Evolutionary conservation across 2,329 filamentous ascomycete genomes (phyloP), one percentile per base, ranked within the genome.

Genomic region (Apiospora pterosperma): DNA sequence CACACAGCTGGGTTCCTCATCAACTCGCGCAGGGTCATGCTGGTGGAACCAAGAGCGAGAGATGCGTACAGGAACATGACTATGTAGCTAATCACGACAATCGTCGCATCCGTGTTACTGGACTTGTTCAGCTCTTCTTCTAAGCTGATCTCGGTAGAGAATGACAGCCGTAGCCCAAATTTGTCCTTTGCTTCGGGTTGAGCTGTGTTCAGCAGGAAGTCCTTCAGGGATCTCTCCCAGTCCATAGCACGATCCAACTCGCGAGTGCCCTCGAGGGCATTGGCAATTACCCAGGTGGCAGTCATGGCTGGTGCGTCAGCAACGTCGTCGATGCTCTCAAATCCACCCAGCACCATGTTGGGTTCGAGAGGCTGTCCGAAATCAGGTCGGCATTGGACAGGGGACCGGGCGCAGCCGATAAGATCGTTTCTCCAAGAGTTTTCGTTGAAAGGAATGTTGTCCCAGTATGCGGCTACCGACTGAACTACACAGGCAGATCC

Each of bases 41-140:
- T 93, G 0, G 92, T 96, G 1, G 94, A 97, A 0, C 96, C 96
- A 0, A 99, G 84, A 0, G 96, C 94, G 62, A 99, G 80, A 6
- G 95, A 98, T 4, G 94, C 96, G 74, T 99, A 99, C 67, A 99
- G 80, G 78, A 99, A 99, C 96, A 99, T 99, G 81, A 97, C 92
- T 68, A 98, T 85, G 79, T 99, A 99, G 83, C 95, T 98, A 78
- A 99, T 90, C 63, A 95, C 88, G 28, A 99, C 89, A 72, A 99
- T 99, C 77, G 95, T 97, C 55, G 95, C 96, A 77, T 99, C 96
- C 0, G 96, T 98, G 77, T 99, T 99, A 61, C 93, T 97, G 41
- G 93, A 97, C 79, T 98, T 97, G 82, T 97, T 99, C 65, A 99
- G 84, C 75, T 99, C 96, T 75, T 97, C 87, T 76, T 98, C 95